Base-by-base conservation (phyloP, 176 grass and related monocot species). In the Juncus effusus region DNA sequence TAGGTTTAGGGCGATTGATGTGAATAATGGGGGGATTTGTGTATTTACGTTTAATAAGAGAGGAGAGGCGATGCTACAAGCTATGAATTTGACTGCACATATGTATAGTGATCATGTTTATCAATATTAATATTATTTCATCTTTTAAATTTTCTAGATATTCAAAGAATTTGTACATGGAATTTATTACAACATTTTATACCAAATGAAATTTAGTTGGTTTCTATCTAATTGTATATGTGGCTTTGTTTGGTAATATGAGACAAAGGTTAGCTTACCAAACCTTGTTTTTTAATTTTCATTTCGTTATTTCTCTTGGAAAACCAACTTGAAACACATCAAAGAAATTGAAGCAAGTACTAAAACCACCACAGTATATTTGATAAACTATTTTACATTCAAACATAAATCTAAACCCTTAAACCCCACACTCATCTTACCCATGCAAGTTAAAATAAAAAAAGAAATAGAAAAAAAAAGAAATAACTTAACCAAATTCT, bases 31-130 rank as follows among this genome's bases (percentile, higher is more conserved):
- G 28, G 90, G 90, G 12, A 81, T 95, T 70, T 95, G 82, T 36
- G 76, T 86, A 40, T 89, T 95, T 42, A 89, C 85, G 3, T 74
- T 89, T 36, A 95, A 89, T 63, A 95, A 68, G 70, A 70, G 65
- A 65, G 85, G 90, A 61, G 90, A 95, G 54, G 82, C 90, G 37
- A 95, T 95, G 82, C 69, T 95, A 70, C 77, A 89, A 50, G 76
- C 76, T 67, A 73, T 95, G 35, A 95, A 89, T 72, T 83, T 95
- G 85, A 95, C 90, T 58, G 90, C 85, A 51, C 85, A 95, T 65
- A 76, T 95, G 85, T 89, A 81, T 62, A 95, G 77, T 63, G 61
- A 86, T 76, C 79, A 95, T 74, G 73, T 74, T 6, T 89, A 89
- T 42, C 79, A 86, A 42, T 86, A 75, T 50, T 86, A 73, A 62